Base-by-base conservation (phyloP, 192 early-diverging fungal species). In the Radiomyces spectabilis region DNA sequence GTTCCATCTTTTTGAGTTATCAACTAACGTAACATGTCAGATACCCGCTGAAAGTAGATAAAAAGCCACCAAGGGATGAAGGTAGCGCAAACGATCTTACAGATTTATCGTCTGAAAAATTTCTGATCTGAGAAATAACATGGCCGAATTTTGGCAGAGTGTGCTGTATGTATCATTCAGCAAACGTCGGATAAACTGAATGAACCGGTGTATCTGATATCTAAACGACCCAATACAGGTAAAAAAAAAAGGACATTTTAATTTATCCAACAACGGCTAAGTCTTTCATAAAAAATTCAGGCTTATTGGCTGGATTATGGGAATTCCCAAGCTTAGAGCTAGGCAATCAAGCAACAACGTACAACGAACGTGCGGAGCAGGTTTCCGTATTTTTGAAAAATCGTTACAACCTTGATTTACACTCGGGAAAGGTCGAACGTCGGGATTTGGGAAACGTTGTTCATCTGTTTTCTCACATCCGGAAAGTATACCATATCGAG, bases 291-390 rank as follows among this genome's bases (percentile, higher is more conserved):
- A n/a, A 21, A 29, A 3, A 21, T 32, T 18, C 42, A 66, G 64
- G 87, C 2, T 60, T 89, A 27, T 41, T 89, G 13, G 85, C 85
- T 25, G 85, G 85, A 4, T 71, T 89, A 26, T 89, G 87, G 87
- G 85, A 89, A 60, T 89, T 88, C 53, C 82, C 84, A 4, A 61
- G 61, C 0, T 54, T 73, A 1, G 75, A 75, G 19, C 59, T 70
- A 21, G 31, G 16, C 33, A 33, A 10, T 31, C 32, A 51, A 38
- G 37, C 43, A 37, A 45, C 51, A 16, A 15, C 31, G 1, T 41
- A 62, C 15, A 24, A 61, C 29, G 46, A 43, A 43, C 29, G 41
- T 37, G 15, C 51, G 8, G 37, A 61, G 22, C 47, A 61, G 41
- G 34, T 60, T 32, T 26, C 42, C 0, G 47, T 50, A 0, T 73